These are phyloP conservation scores for Gyrodon lividus DNA, from an alignment of 768 basidiomycete genomes.

Conservation along the genomic window DNA sequence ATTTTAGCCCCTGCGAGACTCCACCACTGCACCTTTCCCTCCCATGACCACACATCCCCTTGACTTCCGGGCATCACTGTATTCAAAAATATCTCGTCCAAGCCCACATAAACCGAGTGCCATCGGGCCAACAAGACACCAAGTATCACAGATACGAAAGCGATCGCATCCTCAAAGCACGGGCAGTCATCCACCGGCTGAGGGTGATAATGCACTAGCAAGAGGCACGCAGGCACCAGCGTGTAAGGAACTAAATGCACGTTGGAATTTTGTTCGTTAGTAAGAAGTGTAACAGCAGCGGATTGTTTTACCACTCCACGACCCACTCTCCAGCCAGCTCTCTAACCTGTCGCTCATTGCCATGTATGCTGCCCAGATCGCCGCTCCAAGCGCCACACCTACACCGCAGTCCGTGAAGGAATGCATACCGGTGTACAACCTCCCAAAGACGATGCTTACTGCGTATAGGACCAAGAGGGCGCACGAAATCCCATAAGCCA, in stretches of 20 bases:
- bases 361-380: constrained; percentile 54
- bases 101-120: constrained; percentile 46
- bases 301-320: constrained; percentile 34
- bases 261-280: constrained; percentile 1
- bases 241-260: constrained; percentile 50
- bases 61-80: constrained; percentile 59
- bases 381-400: constrained; percentile 63
- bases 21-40: constrained; percentile 38
- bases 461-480: constrained; percentile 55
- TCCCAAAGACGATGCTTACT: constrained; percentile 73
- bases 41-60: constrained; percentile 36
- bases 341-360: constrained; percentile 40
- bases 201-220: constrained; percentile 85
- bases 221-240: constrained; percentile 59
- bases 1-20: constrained; percentile 40
- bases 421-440: constrained; percentile 89
- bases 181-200: constrained; percentile 97
- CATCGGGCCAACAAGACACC: constrained; percentile 74
- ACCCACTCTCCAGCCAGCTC: constrained; percentile 37
- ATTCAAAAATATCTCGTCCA: constrained; percentile 33
- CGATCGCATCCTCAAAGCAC: constrained; percentile 97
- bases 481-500: constrained; percentile 42
- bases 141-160: constrained; percentile 80
- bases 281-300: constrained; percentile 20
- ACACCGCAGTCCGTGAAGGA: constrained; percentile 71